Base-by-base conservation (phyloP, 139 green algal genomes). In the Coelastrella sp. region DNA sequence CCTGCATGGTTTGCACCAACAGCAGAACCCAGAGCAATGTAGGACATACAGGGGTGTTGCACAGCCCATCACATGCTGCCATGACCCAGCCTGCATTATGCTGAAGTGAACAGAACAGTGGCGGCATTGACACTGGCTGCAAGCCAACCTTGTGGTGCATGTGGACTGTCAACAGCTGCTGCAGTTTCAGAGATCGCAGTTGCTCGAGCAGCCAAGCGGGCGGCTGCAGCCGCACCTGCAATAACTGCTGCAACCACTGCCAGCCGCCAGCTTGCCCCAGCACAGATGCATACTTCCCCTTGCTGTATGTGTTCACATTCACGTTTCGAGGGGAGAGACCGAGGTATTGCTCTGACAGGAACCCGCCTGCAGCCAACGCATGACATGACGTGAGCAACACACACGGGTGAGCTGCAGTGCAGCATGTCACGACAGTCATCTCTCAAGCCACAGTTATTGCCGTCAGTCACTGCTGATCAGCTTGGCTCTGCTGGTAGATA, bases 241-340 rank as follows among this genome's bases (percentile, higher is more conserved):
- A 91, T 82, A 97, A 90, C 59, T 75, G 56, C 92, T 98, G 96
- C 84, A 97, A 95, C 95, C 94, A 98, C 7, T 87, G 90, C 94
- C 95, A 99, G 68, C 95, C 95, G n/a, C 97, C 96, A 4, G 78
- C 82, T 81, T 97, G 79, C 9, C 81, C 59, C 19, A 98, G 93
- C 8, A 99, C 94, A 8, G 57, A 85, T 6, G 94, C 91, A 87
- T 99, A 99, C 94, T 99, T 99, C 82, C 91, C 85, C 76, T 91
- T 93, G 80, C 68, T 92, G 85, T 92, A 93, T 0, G 94, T 96
- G 90, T 96, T 85, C 1, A 94, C 70, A 20, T 75, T 63, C 27
- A 95, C 92, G 49, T 92, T 87, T 27, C 63, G 75, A 17, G 70
- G 27, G 9, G 91, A 79, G 78, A 94, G 24, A 17, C 90, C 92